These are phyloP conservation scores for Jamesozyma hellenica DNA, from an alignment of 805 yeast species.

Conservation along the genomic window DNA sequence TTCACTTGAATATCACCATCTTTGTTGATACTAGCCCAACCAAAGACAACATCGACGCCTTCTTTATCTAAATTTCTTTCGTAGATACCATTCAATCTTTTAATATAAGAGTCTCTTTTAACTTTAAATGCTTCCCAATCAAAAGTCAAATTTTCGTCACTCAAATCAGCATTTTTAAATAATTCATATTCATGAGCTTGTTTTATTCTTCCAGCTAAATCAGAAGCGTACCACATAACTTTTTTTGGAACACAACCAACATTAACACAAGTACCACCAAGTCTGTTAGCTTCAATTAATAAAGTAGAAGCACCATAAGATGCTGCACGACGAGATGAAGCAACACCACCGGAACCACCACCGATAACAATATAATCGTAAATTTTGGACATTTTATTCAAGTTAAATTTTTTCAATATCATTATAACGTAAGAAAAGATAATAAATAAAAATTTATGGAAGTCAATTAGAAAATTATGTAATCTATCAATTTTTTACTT, in stretches of 20 bases:
- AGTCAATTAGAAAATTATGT: too few species aligned
- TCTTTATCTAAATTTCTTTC: constrained; percentile 80
- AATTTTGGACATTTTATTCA: too few species aligned
- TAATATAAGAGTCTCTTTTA: constrained; percentile 86
- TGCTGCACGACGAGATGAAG: constrained; percentile 96
- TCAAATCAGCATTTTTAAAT: constrained; percentile 41
- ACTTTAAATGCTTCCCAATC: constrained; percentile 75
- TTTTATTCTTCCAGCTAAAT: constrained; percentile 63
- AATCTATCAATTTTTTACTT: too few species aligned
- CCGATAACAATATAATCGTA: constrained; percentile 93
- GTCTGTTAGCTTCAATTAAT: constrained; percentile 64
- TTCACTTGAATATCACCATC: constrained; percentile 72
- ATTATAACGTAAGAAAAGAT: too few species aligned
- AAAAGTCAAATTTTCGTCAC: constrained; percentile 48
- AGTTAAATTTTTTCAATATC: too few species aligned
- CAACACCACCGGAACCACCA: constrained; percentile 99
- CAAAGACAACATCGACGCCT: constrained; percentile 78
- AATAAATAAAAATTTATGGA: too few species aligned
- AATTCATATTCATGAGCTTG: constrained; percentile 83
- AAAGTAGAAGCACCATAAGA: constrained; percentile 82
- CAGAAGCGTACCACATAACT: constrained; percentile 97
- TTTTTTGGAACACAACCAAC: constrained; percentile 99
- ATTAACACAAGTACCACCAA: constrained; percentile 98
- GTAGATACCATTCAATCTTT: constrained; percentile 85
- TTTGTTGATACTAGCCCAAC: constrained; percentile 70